Conservation (phyloP, 73 alveolate genomes). For the Paraurostyla sp. region DNA sequence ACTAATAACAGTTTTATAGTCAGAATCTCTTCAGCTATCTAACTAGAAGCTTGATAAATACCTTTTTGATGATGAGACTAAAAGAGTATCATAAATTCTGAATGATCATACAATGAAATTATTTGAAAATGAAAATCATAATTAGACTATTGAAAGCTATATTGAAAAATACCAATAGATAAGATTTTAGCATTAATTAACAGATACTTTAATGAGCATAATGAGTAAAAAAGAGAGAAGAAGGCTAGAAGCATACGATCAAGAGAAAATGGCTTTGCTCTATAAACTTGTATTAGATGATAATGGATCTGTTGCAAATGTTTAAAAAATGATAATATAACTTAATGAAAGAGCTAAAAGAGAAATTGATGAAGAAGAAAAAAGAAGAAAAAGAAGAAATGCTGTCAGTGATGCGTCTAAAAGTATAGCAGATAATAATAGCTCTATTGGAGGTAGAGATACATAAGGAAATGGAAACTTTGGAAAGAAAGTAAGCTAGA, state of each 20-base stretch:
- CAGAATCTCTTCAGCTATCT: neutral
- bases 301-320: neutral
- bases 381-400: conserved; percentile 10
- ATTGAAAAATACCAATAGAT: conserved; percentile 25
- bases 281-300: conserved; percentile 23
- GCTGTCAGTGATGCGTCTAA: neutral
- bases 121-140: neutral
- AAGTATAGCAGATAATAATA: neutral
- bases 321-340: conserved; percentile 14
- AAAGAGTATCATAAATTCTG: neutral
- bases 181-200: neutral
- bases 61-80: neutral
- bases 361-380: conserved; percentile 44
- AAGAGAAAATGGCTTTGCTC: conserved; percentile 9
- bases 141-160: neutral
- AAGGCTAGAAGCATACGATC: conserved; percentile 26
- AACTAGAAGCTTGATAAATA: neutral
- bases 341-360: conserved; percentile 50
- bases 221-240: conserved; percentile 19
- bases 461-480: too few species aligned
- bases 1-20: neutral
- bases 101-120: neutral
- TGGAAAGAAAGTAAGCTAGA: too few species aligned
- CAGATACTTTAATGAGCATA: neutral
- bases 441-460: conserved; percentile 24